Base-by-base conservation (phyloP, 1,284 basidiomycete genomes). In the Heterobasidion occidentale region DNA sequence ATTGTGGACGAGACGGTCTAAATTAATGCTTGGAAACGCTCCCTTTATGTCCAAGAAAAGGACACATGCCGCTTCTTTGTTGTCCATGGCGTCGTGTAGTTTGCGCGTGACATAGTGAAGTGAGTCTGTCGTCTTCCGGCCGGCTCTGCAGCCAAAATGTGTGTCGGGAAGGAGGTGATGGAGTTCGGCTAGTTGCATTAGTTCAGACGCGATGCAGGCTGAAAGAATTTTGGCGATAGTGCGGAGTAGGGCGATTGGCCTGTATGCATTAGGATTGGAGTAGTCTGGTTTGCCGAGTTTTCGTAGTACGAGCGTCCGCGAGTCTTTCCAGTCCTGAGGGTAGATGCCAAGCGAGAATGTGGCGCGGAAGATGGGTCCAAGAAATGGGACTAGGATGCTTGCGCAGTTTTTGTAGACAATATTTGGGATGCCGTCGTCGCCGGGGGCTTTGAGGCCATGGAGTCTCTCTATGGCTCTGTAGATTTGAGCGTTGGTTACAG, bases 201-300 rank as follows among this genome's bases (percentile, higher is more conserved):
- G 36, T 12, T 64, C 49, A 5, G 66, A 62, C 0, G 71, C 59
- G 0, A 70, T 58, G 44, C 64, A 60, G 9, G 62, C 59, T 1
- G 68, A 65, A 0, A 71, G 60, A 2, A 73, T 57, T 52, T 77
- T 77, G 2, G 66, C 65, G 12, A 73, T 62, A 7, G 66, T 69
- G 50, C 70, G 64, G 0, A 72, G 63, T 0, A 79, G 70, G 0
- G 70, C 70, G 0, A 78, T 75, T 0, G 76, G 77, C 0, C 73
- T 60, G 58, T 72, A 77, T 0, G 75, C 62, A 17, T 69, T 70
- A 0, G 73, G 61, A 0, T 64, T 50, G 0, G 62, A 58, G 62
- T 79, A 78, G 60, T 70, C 65, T 0, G 67, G 36, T 36, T 71
- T 71, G 0, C 69, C 71, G 2, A 72, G 74, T 58, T 80, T 79